Evolutionary conservation across 1,139 yeast species (phyloP).

Genomic region (Saccharomycopsis crataegensis): DNA sequence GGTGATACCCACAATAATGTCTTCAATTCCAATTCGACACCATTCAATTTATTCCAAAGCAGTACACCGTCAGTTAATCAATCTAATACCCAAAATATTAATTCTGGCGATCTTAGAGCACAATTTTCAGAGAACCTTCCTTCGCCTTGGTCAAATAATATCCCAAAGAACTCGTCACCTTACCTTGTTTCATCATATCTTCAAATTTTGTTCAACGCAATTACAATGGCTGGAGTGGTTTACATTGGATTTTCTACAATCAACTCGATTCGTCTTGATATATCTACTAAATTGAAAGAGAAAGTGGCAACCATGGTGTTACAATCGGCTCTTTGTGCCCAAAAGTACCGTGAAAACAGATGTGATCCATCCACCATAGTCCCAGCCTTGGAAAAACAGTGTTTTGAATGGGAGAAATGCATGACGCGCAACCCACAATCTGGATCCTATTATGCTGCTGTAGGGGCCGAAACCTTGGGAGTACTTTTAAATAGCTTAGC

Average conservation of each 20-base stretch:
- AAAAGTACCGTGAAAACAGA: constrained; percentile 44
- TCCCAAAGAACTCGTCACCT: constrained; percentile 32
- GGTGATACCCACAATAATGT: not conserved
- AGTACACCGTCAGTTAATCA: not conserved
- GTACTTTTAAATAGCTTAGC: constrained; percentile 53
- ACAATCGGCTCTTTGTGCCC: constrained; percentile 42
- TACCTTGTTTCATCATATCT: constrained; percentile 52
- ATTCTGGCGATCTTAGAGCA: not conserved
- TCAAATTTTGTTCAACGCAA: constrained; percentile 43
- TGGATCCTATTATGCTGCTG: constrained; percentile 33
- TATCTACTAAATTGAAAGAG: constrained; percentile 27
- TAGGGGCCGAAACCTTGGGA: constrained; percentile 60
- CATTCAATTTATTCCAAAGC: constrained; percentile 3
- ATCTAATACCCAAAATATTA: no score
- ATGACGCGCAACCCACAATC: constrained; percentile 47
- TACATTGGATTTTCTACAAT: constrained; percentile 39
- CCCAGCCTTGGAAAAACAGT: constrained; percentile 50
- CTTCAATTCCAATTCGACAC: not conserved
- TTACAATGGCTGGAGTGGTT: constrained; percentile 37
- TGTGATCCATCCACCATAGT: constrained; percentile 52
- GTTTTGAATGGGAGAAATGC: constrained; percentile 56
- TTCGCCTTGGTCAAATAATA: constrained; percentile 36
- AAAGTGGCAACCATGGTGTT: constrained; percentile 33
- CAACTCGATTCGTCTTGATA: constrained; percentile 44
- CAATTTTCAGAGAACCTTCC: constrained; percentile 29